Evolutionary conservation across 805 yeast species (phyloP).

Genomic region (Yarrowia yakushimensis): DNA sequence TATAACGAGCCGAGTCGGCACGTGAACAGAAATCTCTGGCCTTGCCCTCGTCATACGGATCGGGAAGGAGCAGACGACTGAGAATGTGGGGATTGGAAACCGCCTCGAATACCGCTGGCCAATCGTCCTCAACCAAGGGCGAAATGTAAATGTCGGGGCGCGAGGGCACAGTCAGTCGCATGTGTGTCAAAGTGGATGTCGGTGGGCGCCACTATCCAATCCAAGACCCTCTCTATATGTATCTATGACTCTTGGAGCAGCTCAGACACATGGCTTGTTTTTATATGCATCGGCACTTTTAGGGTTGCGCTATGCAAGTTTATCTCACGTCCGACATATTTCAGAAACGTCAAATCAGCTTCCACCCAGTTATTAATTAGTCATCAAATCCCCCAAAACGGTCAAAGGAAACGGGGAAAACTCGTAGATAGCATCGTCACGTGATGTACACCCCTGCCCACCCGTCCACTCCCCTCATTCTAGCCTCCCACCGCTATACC

Average conservation of each 20-base stretch:
- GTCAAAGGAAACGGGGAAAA: no score
- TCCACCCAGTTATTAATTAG: no score
- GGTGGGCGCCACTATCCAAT: no score
- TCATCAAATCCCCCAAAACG: no score
- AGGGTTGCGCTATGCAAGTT: not conserved
- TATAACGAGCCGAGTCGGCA: not conserved
- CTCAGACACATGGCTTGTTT: not conserved
- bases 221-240: not conserved
- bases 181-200: not conserved
- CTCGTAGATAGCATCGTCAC: no score
- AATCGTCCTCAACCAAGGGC: not conserved
- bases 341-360: no score
- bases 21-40: not conserved
- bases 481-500: no score
- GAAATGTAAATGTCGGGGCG: not conserved
- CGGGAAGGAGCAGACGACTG: not conserved
- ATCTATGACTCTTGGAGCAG: not conserved
- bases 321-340: no score
- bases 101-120: not conserved
- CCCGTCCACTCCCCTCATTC: no score
- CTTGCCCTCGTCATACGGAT: not conserved
- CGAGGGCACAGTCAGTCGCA: not conserved
- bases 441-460: no score
- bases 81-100: constrained; percentile 5
- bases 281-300: not conserved